Evolutionary conservation across 495 filamentous ascomycete species (phyloP).

Genomic region (Talaromyces borbonicus): DNA sequence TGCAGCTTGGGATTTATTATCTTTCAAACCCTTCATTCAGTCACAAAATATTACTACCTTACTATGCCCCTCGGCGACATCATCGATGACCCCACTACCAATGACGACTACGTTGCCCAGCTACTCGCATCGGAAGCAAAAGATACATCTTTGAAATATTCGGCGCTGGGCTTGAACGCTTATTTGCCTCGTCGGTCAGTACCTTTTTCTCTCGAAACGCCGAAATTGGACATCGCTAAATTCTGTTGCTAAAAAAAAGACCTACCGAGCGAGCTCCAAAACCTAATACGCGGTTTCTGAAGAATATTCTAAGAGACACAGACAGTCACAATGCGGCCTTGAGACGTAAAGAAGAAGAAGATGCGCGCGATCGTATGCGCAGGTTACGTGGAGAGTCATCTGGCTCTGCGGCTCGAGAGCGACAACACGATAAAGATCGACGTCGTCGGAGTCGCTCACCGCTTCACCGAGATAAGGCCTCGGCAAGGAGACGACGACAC

Average conservation of each 20-base stretch:
- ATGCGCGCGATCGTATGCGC: conserved; percentile 47
- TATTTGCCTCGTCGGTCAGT: conserved; percentile 60
- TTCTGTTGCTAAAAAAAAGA: conserved; percentile 27
- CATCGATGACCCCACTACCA: conserved; percentile 31
- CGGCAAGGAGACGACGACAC: background rate
- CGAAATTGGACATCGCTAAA: too few species aligned
- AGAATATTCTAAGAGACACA: conserved; percentile 79
- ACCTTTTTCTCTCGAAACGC: conserved; percentile 31
- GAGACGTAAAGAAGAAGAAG: conserved; percentile 67
- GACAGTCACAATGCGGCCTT: conserved; percentile 85
- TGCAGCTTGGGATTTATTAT: background rate
- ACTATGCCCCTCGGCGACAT: conserved; percentile 17
- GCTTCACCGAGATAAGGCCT: conserved; percentile 4
- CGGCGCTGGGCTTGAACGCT: conserved; percentile 59
- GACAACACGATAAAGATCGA: conserved; percentile 1
- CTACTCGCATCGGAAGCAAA: conserved; percentile 66
- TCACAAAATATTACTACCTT: too few species aligned
- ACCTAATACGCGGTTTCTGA: conserved; percentile 83
- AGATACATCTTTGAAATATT: conserved; percentile 60
- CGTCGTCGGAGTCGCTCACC: conserved; percentile 1
- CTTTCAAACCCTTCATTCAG: conserved; percentile 6
- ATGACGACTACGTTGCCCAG: conserved; percentile 67
- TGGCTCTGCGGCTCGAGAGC: conserved; percentile 10
- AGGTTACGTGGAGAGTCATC: conserved; percentile 31
- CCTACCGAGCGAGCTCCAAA: conserved; percentile 61